Evolutionary conservation across 2,329 filamentous ascomycete species (phyloP), one percentile per base, ranked within the genome.

Genomic region (Alternaria incomplexa): DNA sequence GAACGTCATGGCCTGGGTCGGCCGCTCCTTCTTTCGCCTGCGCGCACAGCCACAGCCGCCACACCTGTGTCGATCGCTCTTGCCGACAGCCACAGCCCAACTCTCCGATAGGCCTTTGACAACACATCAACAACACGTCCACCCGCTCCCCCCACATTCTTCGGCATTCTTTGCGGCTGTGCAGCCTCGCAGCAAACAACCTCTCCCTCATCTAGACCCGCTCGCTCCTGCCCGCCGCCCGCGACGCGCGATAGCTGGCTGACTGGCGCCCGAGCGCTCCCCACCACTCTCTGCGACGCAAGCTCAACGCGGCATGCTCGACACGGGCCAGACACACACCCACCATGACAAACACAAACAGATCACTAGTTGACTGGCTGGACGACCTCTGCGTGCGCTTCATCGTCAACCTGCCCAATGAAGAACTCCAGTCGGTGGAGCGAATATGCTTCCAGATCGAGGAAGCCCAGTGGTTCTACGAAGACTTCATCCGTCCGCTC

Each of bases 401-500:
- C 83, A 95, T 99, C 78, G 93, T 98, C 81, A 98, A 99, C 82
- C 88, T 98, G 65, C 96, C 96, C 48, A 87, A 92, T 68, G 93
- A 96, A 81, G 96, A 99, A 81, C 88, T 98, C 50, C 89, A 90
- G 69, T 93, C 92, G 3, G 92, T 97, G 61, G 93, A 93, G 78
- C 91, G 96, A 77, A 96, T 99, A 82, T 98, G 95, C 83, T 99
- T 99, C 80, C 94, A 98, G 82, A 92, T 99, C 72, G 96, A 99
- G 82, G 96, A 99, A 82, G 96, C 96, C 73, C 96, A 99, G 89
- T 99, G 96, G 96, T 99, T 97, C 82, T 99, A 99, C 88, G 96
- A 99, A 85, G 96, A 99, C 82, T 99, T 99, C 79, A 93, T 99
- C 79, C 92, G 96, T 51, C 94, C 95, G 43, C 85, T 96, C 67